Evolutionary conservation across 495 filamentous ascomycete species (phyloP).

Genomic region (Terfezia boudieri): DNA sequence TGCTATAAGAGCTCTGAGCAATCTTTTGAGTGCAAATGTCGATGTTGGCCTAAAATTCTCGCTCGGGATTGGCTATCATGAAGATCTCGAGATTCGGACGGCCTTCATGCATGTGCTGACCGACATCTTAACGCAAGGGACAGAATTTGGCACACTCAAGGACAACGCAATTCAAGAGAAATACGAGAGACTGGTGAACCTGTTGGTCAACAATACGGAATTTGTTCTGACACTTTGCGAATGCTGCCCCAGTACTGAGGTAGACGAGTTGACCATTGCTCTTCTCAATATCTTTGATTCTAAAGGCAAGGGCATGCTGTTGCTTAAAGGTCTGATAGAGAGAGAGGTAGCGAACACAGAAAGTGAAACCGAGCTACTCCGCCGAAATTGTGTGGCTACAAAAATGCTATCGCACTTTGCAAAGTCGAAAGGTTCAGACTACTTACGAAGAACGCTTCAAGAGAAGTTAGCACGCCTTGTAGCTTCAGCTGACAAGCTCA

Average conservation of each 20-base stretch:
- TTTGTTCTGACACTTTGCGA: conserved; percentile 38
- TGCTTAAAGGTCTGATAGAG: conserved; percentile 40
- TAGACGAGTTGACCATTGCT: conserved; percentile 42
- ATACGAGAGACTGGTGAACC: conserved; percentile 37
- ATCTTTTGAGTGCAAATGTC: conserved; percentile 43
- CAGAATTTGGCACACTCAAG: conserved; percentile 41
- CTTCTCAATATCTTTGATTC: conserved; percentile 45
- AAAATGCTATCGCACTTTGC: conserved; percentile 47
- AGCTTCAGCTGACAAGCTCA: conserved; percentile 34
- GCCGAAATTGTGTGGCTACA: conserved; percentile 41
- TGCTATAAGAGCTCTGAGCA: conserved; percentile 40
- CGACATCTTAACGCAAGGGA: conserved; percentile 43
- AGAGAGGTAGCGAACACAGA: conserved; percentile 41
- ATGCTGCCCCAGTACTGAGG: conserved; percentile 38
- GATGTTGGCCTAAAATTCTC: conserved; percentile 45
- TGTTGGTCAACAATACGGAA: conserved; percentile 35
- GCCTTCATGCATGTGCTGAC: conserved; percentile 45
- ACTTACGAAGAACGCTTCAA: conserved; percentile 39
- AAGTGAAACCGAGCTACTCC: conserved; percentile 38
- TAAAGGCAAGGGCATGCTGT: conserved; percentile 33
- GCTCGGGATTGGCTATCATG: conserved; percentile 41
- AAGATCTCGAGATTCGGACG: conserved; percentile 41
- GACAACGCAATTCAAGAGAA: conserved; percentile 41
- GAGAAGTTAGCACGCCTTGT: conserved; percentile 38
- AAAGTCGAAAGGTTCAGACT: conserved; percentile 41